Conservation (phyloP, 345 rosid species). For the Reutealis trisperma region DNA sequence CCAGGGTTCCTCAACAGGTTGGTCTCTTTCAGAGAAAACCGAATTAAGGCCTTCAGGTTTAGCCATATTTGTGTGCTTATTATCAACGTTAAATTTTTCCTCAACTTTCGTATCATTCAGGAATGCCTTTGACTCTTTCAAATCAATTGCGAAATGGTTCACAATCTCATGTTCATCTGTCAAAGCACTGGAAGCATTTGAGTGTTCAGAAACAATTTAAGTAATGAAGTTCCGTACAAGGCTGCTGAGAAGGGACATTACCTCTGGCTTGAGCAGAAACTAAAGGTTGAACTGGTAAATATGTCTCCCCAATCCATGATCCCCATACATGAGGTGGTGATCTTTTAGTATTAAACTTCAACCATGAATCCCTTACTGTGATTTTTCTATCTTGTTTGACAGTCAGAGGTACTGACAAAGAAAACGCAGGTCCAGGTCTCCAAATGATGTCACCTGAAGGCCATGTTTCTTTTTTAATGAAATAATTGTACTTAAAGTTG, state of each 20-base stretch:
- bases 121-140: slow-evolving; percentile 33
- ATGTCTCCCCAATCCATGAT: slow-evolving; percentile 70
- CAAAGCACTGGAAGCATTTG: slow-evolving; percentile 91
- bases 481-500: slow-evolving; percentile 84
- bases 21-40: slow-evolving; percentile 52
- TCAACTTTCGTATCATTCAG: slow-evolving; percentile 36
- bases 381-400: slow-evolving; percentile 44
- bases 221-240: slow-evolving; percentile 27
- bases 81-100: slow-evolving; percentile 35
- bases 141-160: slow-evolving; percentile 31
- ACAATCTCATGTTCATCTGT: slow-evolving; percentile 63
- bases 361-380: slow-evolving; percentile 86
- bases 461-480: slow-evolving; percentile 49
- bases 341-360: slow-evolving; percentile 39
- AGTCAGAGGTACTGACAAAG: slow-evolving; percentile 58
- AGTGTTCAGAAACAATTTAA: slow-evolving; percentile 73
- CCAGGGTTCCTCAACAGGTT: slow-evolving; percentile 97
- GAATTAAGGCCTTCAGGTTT: slow-evolving; percentile 29
- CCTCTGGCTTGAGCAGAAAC: slow-evolving; percentile 49
- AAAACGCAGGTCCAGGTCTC: slow-evolving; percentile 89
- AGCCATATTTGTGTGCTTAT: slow-evolving; percentile 31
- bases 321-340: slow-evolving; percentile 59
- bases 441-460: slow-evolving; percentile 58
- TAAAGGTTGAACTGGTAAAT: slow-evolving; percentile 37
- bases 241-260: slow-evolving; percentile 44